Conservation (phyloP, 1,284 basidiomycete genomes). For the Ustilago esculenta region DNA sequence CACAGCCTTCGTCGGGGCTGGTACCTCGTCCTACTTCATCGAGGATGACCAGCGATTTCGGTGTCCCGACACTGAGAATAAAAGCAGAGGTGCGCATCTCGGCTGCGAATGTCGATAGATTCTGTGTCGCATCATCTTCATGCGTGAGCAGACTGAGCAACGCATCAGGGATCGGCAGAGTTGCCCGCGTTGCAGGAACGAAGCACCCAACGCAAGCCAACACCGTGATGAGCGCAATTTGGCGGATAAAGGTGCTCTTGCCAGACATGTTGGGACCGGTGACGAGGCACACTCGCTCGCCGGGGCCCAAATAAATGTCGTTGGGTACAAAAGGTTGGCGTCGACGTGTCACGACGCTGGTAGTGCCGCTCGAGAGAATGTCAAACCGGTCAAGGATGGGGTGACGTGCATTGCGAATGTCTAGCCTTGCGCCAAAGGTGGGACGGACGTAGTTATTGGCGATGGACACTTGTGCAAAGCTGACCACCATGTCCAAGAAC, state of each 20-base stretch:
- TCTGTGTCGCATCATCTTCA: slow-evolving; percentile 75
- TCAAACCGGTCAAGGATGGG: slow-evolving; percentile 77
- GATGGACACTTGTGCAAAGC: slow-evolving; percentile 37
- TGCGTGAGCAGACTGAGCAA: slow-evolving; percentile 88
- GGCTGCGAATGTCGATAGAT: slow-evolving; percentile 52
- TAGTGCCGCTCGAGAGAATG: slow-evolving; percentile 69
- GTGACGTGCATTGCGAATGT: slow-evolving; percentile 65
- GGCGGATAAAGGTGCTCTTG: slow-evolving; percentile 90
- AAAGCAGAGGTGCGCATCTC: slow-evolving; percentile 52
- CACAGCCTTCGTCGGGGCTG: slow-evolving; percentile 83
- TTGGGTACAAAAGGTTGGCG: slow-evolving; percentile 30
- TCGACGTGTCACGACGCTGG: slow-evolving; percentile 13
- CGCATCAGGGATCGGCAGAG: slow-evolving; percentile 77
- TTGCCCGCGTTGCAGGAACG: slow-evolving; percentile 40
- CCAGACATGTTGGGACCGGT: slow-evolving; percentile 74
- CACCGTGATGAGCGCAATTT: slow-evolving; percentile 82
- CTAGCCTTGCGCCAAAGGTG: slow-evolving; percentile 52
- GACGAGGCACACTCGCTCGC: slow-evolving; percentile 23
- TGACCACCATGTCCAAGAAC: slow-evolving; percentile 52
- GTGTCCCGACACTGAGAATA: slow-evolving; percentile 73
- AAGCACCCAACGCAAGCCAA: slow-evolving; percentile 86
- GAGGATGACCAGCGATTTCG: slow-evolving; percentile 77
- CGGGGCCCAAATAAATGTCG: slow-evolving; percentile 41
- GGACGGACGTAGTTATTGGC: slow-evolving; percentile 48
- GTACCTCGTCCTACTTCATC: slow-evolving; percentile 92